Conservation (phyloP, 148 eudicot species). For the Chenopodium formosanum region DNA sequence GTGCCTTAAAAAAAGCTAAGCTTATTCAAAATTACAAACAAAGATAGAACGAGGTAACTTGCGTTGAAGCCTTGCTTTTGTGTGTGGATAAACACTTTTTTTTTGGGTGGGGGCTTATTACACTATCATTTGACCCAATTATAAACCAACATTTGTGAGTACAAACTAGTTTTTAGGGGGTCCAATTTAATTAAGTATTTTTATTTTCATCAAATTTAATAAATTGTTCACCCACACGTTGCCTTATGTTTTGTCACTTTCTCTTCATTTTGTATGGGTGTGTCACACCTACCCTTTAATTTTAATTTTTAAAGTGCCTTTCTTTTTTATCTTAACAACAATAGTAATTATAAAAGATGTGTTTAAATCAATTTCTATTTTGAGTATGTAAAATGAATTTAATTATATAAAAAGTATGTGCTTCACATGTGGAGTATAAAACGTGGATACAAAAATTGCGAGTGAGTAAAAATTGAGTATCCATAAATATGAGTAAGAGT, state of each 20-base stretch:
- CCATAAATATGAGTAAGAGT: no score
- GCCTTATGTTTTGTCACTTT: background rate
- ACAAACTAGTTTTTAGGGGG: background rate
- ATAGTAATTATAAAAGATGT: no score
- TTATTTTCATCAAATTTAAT: background rate
- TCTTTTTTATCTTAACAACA: no score
- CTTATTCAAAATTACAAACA: background rate
- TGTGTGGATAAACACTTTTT: slow-evolving; percentile 26
- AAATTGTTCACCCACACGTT: slow-evolving; percentile 17
- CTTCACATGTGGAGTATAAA: no score
- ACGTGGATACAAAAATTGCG: no score
- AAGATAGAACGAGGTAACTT: slow-evolving; percentile 19
- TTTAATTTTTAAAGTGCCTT: no score
- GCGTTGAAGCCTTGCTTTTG: slow-evolving; percentile 25
- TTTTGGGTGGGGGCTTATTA: background rate
- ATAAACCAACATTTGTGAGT: slow-evolving; percentile 11
- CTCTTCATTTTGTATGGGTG: background rate
- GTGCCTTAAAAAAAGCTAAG: background rate
- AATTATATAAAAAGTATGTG: no score
- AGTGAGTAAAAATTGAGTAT: no score
- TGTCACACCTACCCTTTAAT: no score
- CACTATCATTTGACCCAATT: slow-evolving; percentile 27
- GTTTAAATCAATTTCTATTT: no score
- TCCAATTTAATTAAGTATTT: background rate
- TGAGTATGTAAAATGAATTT: no score